Evolutionary conservation across 2,329 filamentous ascomycete species (phyloP).

Genomic region (Aspergillus intermedius): DNA sequence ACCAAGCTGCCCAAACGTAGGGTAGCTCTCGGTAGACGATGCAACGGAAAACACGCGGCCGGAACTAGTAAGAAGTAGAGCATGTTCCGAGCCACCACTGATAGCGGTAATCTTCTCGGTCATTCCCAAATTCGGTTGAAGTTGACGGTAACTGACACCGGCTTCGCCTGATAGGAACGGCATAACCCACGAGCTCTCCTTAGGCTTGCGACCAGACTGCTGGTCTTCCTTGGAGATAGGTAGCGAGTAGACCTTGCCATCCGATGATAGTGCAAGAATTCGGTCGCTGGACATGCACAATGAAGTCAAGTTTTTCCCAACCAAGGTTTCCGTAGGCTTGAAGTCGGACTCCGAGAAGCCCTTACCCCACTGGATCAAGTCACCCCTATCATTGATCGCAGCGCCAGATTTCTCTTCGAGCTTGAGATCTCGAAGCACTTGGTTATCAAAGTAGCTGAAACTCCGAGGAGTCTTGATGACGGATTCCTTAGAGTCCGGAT

Average conservation of each 20-base stretch:
- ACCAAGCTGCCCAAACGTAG: slow-evolving; percentile 78
- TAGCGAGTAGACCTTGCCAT: slow-evolving; percentile 76
- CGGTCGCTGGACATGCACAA: slow-evolving; percentile 74
- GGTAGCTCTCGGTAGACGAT: slow-evolving; percentile 69
- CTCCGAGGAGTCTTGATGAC: slow-evolving; percentile 74
- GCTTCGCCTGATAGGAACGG: slow-evolving; percentile 62
- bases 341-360: slow-evolving; percentile 62
- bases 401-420: slow-evolving; percentile 74
- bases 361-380: slow-evolving; percentile 85
- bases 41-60: slow-evolving; percentile 88
- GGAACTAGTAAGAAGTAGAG: slow-evolving; percentile 72
- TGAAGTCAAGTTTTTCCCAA: slow-evolving; percentile 71
- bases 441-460: slow-evolving; percentile 74
- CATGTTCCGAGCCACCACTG: slow-evolving; percentile 75
- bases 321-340: slow-evolving; percentile 64
- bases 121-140: slow-evolving; percentile 62
- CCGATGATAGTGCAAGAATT: slow-evolving; percentile 68
- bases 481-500: slow-evolving; percentile 69
- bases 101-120: slow-evolving; percentile 70
- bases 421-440: slow-evolving; percentile 80
- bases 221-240: slow-evolving; percentile 72
- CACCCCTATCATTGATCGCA: slow-evolving; percentile 79
- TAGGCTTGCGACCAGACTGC: slow-evolving; percentile 53
- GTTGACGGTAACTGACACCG: slow-evolving; percentile 62
- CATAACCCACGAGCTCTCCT: slow-evolving; percentile 60